A percentile compares a stretch with the other conserved stretches of the same genome.
Conservation (phyloP, 768 basidiomycete genomes). For the Pisolithus microcarpus region DNA sequence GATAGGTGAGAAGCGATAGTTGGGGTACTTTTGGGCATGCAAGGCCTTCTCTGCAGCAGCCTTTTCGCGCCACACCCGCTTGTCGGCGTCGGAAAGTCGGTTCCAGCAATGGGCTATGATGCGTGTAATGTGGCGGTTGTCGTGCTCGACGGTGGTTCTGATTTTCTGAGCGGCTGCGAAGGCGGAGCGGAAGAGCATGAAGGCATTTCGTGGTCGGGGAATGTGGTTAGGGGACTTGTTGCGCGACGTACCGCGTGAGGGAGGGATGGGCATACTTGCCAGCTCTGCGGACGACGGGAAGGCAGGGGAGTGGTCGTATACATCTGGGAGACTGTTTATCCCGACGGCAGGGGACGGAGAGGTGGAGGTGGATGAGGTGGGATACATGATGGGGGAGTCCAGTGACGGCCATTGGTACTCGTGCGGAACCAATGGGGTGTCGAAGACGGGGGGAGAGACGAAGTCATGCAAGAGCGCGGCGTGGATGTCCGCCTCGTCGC, state of each 20-base stretch:
- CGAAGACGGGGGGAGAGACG: slow-evolving; percentile 1
- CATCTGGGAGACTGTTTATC: neutral
- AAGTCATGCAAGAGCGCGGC: slow-evolving; percentile 9
- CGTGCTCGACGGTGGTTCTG: slow-evolving; percentile 41
- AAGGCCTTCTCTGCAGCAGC: slow-evolving; percentile 46
- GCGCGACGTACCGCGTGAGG: slow-evolving; percentile 20
- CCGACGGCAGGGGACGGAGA: slow-evolving; percentile 8
- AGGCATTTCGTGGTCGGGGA: slow-evolving; percentile 35
- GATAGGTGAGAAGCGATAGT: slow-evolving; percentile 48
- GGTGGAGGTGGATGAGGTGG: slow-evolving; percentile 2
- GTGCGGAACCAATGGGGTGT: slow-evolving; percentile 10
- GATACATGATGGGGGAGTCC: slow-evolving; percentile 10
- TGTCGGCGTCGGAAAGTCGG: slow-evolving; percentile 42
- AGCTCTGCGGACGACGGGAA: slow-evolving; percentile 16
- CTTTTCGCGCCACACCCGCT: slow-evolving; percentile 42
- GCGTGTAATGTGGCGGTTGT: slow-evolving; percentile 53
- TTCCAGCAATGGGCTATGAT: slow-evolving; percentile 53
- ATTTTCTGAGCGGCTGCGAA: slow-evolving; percentile 49
- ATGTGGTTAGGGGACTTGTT: slow-evolving; percentile 35
- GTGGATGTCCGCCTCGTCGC: neutral
- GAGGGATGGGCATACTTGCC: slow-evolving; percentile 25
- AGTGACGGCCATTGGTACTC: slow-evolving; percentile 21
- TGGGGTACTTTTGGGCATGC: slow-evolving; percentile 43
- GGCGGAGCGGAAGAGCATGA: slow-evolving; percentile 56
- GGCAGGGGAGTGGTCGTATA: neutral